A percentile compares a stretch with the other conserved stretches of the same genome.
Evolutionary conservation across 768 basidiomycete species (phyloP).

Genomic region (Mycena albidolilacea): DNA sequence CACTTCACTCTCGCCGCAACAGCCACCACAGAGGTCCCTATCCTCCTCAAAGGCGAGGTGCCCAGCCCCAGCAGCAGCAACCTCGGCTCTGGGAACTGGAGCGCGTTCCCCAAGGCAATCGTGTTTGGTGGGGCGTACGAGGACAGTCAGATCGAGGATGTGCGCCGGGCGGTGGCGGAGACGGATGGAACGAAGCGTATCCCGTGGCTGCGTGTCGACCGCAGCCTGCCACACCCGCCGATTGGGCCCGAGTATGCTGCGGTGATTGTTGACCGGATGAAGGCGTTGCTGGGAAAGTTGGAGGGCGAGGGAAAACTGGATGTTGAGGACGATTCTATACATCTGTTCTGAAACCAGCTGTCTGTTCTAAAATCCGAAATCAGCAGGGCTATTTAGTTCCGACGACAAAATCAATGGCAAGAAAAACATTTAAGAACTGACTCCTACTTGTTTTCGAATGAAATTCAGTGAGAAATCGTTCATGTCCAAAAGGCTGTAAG

Average conservation of each 20-base stretch:
- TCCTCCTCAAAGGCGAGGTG: slow-evolving; percentile 5
- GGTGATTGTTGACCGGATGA: background rate
- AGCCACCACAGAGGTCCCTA: background rate
- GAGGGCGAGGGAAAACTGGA: background rate
- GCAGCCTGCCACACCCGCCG: background rate
- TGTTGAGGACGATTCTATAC: background rate
- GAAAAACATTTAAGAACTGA: no score
- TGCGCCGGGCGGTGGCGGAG: background rate
- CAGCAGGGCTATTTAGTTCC: no score
- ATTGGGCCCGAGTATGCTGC: background rate
- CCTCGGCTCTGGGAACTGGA: background rate
- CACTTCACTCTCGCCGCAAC: slow-evolving; percentile 1
- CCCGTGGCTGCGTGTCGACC: slow-evolving; percentile 2
- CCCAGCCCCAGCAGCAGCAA: slow-evolving; percentile 1
- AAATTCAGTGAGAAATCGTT: no score
- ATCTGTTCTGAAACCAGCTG: background rate
- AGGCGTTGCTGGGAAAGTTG: slow-evolving; percentile 1
- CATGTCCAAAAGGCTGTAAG: no score
- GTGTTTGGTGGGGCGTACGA: background rate
- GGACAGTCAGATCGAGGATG: background rate
- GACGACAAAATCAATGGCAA: no score
- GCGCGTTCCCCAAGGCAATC: background rate
- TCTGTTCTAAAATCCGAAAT: no score
- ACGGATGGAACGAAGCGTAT: background rate
- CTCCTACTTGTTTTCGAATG: no score